phyloP scores from a whole-genome alignment of 345 rosid genomes.

The Lepidium sativum region DNA sequence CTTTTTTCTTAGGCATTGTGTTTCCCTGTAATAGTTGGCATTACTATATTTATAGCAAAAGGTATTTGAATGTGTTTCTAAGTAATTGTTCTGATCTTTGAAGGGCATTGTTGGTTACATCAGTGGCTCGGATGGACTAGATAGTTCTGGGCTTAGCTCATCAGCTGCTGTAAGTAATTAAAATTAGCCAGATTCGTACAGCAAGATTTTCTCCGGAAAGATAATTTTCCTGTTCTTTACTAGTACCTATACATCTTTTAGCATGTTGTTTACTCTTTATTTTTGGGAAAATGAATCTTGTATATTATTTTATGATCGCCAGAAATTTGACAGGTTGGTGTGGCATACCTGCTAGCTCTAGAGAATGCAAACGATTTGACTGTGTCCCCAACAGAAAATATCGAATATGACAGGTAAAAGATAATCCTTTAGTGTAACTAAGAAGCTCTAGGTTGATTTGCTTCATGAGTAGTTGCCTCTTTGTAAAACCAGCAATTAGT shows the following conservation, averaged over 20 bases:
- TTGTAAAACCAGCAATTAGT: neutral
- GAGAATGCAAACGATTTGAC: conserved; percentile 68
- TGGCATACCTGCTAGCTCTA: conserved; percentile 86
- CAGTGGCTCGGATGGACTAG: conserved; percentile 80
- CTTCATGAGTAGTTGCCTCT: conserved; percentile 8
- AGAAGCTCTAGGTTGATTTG: neutral
- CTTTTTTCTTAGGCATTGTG: conserved; percentile 10
- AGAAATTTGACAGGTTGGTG: conserved; percentile 59
- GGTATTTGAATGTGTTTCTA: conserved; percentile 7
- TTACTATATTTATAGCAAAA: neutral
- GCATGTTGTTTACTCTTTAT: too few species aligned
- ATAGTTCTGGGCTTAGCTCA: conserved; percentile 96
- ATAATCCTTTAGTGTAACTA: neutral
- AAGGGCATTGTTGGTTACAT: conserved; percentile 89
- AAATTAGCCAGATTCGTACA: neutral
- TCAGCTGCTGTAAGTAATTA: conserved; percentile 82
- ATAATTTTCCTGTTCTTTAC: neutral
- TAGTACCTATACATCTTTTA: too few species aligned
- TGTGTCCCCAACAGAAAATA: conserved; percentile 64
- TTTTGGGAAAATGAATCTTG: conserved; percentile 18
- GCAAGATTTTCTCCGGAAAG: neutral
- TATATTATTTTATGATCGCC: conserved; percentile 20
- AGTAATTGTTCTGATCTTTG: conserved; percentile 23
- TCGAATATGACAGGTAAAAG: conserved; percentile 78
- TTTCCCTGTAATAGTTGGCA: neutral